Base-by-base conservation (phyloP, 257 asterid genomes). In the Plantago ovata region DNA sequence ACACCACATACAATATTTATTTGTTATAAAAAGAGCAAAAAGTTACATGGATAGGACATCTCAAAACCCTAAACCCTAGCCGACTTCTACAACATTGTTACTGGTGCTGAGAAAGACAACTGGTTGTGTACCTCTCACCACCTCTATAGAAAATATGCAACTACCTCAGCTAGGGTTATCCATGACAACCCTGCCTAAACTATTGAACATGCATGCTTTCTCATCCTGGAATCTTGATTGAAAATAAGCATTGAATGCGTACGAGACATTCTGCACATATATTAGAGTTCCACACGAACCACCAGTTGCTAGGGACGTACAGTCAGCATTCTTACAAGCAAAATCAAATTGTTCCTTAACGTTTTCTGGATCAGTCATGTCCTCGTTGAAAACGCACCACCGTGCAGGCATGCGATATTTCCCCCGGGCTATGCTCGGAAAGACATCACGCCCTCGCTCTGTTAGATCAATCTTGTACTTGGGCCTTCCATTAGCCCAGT, bases 181-280 rank as follows among this genome's bases (percentile, higher is more conserved):
- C 0, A 61, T 15, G 7, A 64, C 74, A 21, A 85, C 28, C 47
- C 5, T 20, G 0, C 76, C 92, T n/a, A 78, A 39, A 1, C 81
- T 79, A 1, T 49, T 32, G 43, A 78, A 78, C 13, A 54, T 24
- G 16, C 95, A 85, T 0, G 66, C 20, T 2, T 10, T 20, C 2
- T 39, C 55, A 1, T 19, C 22, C 19, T 85, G 91, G 6, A 49
- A 56, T 0, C 42, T 51, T 20, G 54, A 43, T 52, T 85, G 95
- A 22, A 72, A 85, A 4, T 48, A 65, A 62, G 50, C 66, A 38
- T 78, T 80, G 57, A 78, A 82, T 4, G 86, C 86, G 41, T 78
- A 85, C 3, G 88, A 85, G 3, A 73, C 69, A 10, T 74, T 72
- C 40, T 61, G 43, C 3, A 2, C 7, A 7, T 6, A 24, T 42